Percentiles rank a stretch among this genome's conserved stretches.
Conservation (phyloP, 1,284 basidiomycete species). For the Rhizopogon parksii region DNA sequence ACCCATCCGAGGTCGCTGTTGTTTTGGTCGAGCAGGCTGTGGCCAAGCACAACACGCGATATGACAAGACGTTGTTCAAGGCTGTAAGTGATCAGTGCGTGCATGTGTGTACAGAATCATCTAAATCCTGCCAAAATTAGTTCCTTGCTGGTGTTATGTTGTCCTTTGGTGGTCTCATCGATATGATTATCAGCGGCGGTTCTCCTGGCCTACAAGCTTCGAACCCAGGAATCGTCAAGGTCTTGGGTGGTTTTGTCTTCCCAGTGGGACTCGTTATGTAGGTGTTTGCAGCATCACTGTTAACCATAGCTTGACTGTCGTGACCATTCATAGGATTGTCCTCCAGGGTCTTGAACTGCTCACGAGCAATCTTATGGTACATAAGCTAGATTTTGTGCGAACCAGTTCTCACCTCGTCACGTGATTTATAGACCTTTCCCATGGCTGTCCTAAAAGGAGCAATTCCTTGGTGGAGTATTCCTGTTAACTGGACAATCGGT, state of each 20-base stretch:
- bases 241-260: constrained; percentile 62
- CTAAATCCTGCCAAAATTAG: constrained; percentile 26
- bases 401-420: not conserved
- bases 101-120: not conserved
- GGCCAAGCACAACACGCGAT: constrained; percentile 55
- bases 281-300: constrained; percentile 13
- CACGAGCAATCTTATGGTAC: constrained; percentile 72
- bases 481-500: constrained; percentile 65
- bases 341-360: constrained; percentile 63
- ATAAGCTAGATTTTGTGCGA: constrained; percentile 3
- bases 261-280: constrained; percentile 72
- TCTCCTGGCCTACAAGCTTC: constrained; percentile 40
- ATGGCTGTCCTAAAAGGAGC: constrained; percentile 58
- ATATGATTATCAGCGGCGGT: constrained; percentile 55
- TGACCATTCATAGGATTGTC: constrained; percentile 47
- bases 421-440: constrained; percentile 45
- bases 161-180: constrained; percentile 65
- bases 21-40: constrained; percentile 52
- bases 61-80: constrained; percentile 57
- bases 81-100: constrained; percentile 39
- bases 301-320: not conserved
- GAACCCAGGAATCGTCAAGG: constrained; percentile 63
- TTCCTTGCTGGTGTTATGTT: constrained; percentile 63
- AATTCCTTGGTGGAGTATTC: constrained; percentile 63
- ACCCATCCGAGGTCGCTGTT: constrained; percentile 52